These are phyloP conservation scores for Hordeum vulgare DNA, from an alignment of 176 grass and related monocot genomes.

Conservation along the genomic window DNA sequence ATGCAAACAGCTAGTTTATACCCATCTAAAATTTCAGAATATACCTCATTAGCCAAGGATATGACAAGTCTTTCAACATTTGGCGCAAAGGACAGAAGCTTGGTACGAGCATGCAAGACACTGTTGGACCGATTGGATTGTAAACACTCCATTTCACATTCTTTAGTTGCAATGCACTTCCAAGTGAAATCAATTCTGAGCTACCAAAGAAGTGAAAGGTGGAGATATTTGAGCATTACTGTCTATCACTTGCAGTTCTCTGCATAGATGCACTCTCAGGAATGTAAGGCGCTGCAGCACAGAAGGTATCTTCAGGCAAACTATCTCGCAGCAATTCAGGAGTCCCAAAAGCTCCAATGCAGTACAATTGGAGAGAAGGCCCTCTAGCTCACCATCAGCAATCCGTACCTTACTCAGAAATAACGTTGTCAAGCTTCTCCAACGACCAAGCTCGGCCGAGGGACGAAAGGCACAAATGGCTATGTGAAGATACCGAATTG, in stretches of 20 bases:
- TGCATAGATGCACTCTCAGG: not conserved
- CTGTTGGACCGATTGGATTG: not conserved
- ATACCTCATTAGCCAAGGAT: not conserved
- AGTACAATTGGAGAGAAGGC: not conserved
- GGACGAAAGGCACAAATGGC: not conserved
- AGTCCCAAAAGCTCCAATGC: not conserved
- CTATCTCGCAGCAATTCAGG: not conserved
- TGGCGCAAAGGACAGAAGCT: not conserved
- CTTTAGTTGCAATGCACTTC: no score
- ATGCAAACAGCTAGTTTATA: not conserved
- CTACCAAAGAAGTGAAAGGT: not conserved
- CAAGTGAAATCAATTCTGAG: no score
- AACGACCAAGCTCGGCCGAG: no score
- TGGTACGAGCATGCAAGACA: not conserved
- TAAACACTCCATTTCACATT: no score
- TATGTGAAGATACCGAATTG: not conserved
- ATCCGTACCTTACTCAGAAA: not conserved
- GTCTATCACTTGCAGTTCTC: not conserved
- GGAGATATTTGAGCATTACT: not conserved
- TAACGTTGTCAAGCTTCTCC: not conserved
- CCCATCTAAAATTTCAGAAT: not conserved
- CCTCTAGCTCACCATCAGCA: not conserved
- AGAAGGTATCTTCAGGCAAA: not conserved
- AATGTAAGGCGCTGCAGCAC: not conserved
- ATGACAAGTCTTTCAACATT: not conserved